These are phyloP conservation scores for Athelia sp. DNA, from an alignment of 1,284 basidiomycete species.

Conservation along the genomic window DNA sequence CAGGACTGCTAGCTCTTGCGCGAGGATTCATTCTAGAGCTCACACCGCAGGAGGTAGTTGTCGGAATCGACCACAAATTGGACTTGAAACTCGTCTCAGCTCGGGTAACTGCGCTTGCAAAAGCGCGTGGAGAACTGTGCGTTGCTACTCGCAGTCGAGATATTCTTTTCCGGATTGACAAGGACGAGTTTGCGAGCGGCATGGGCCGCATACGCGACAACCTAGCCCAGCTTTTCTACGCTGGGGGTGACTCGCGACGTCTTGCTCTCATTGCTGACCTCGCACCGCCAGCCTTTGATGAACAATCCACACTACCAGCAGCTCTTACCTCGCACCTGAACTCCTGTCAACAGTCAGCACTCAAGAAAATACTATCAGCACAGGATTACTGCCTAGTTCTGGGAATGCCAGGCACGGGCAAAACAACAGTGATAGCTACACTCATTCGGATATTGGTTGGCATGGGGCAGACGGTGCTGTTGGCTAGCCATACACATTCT, in stretches of 20 bases:
- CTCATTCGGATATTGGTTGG: constrained; percentile 78
- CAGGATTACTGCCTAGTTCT: constrained; percentile 89
- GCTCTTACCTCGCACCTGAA: constrained; percentile 51
- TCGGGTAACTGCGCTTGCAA: constrained; percentile 26
- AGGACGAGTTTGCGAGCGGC: constrained; percentile 85
- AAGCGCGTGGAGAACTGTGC: neutral
- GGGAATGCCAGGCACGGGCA: constrained; percentile 98
- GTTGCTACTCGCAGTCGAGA: constrained; percentile 11
- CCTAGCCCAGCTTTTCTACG: constrained; percentile 85
- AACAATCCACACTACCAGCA: constrained; percentile 18
- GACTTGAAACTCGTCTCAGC: constrained; percentile 46
- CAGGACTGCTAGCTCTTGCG: constrained; percentile 77
- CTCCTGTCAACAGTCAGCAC: constrained; percentile 67
- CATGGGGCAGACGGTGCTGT: constrained; percentile 81
- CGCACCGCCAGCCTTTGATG: constrained; percentile 56
- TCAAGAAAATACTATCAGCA: constrained; percentile 73
- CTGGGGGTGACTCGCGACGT: constrained; percentile 59
- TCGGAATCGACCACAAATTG: constrained; percentile 84
- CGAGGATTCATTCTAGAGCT: constrained; percentile 82
- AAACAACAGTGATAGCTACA: constrained; percentile 92
- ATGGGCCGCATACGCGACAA: constrained; percentile 89
- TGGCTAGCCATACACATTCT: constrained; percentile 95
- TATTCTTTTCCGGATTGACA: constrained; percentile 84
- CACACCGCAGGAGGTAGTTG: constrained; percentile 54
- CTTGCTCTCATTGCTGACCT: constrained; percentile 83